These are phyloP conservation scores for Echium plantagineum DNA, from an alignment of 257 asterid genomes.

Conservation along the genomic window DNA sequence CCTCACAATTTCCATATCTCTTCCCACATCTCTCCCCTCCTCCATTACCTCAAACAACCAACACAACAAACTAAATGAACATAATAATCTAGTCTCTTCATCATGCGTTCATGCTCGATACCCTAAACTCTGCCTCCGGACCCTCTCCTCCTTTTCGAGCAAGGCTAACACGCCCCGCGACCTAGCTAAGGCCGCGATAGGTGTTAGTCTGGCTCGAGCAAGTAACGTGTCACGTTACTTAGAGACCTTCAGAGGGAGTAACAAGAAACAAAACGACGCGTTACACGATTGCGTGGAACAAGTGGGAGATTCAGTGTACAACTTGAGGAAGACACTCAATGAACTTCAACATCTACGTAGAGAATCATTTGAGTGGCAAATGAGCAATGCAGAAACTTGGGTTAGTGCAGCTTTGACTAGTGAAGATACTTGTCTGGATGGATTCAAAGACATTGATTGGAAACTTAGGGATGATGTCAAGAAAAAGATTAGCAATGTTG, in stretches of 20 bases:
- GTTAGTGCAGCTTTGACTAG: conserved; percentile 85
- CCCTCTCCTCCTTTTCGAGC: conserved; percentile 61
- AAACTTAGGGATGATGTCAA: conserved; percentile 48
- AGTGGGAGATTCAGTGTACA: conserved; percentile 57
- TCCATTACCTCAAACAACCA: conserved; percentile 9
- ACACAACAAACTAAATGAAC: neutral
- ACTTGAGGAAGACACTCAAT: conserved; percentile 46
- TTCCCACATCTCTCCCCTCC: conserved; percentile 8
- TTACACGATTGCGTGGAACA: conserved; percentile 64
- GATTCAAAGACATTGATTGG: conserved; percentile 55
- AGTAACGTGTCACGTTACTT: conserved; percentile 33
- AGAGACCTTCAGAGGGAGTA: conserved; percentile 21
- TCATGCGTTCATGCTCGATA: conserved; percentile 86
- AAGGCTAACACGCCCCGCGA: conserved; percentile 55
- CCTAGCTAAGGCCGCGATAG: conserved; percentile 60
- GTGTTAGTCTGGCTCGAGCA: conserved; percentile 52
- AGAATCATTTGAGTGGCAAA: conserved; percentile 70
- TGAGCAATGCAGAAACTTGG: conserved; percentile 95
- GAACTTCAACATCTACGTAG: conserved; percentile 50
- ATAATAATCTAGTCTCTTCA: conserved; percentile 32
- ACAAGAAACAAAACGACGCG: conserved; percentile 41
- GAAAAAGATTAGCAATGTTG: conserved; percentile 45
- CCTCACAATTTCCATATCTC: neutral
- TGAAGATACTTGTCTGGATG: conserved; percentile 86
- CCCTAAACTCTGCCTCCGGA: conserved; percentile 69